Conservation (phyloP, 257 asterid genomes). For the Nicotiana obtusifolia region DNA sequence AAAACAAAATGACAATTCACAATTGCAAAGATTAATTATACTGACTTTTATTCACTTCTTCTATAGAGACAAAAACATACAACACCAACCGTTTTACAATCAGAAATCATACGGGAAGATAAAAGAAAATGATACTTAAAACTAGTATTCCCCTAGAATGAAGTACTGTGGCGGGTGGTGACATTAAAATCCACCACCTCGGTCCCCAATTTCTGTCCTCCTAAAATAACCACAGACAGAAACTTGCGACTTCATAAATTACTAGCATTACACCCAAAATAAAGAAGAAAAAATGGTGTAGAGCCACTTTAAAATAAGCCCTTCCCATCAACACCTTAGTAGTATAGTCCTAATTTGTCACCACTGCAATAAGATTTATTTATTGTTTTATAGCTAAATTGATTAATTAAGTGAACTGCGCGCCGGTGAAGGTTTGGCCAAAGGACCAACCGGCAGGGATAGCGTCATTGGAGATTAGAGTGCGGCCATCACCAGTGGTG, state of each 20-base stretch:
- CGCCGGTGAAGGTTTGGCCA: conserved; percentile 10
- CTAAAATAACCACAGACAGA: neutral
- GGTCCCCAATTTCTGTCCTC: neutral
- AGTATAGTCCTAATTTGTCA: neutral
- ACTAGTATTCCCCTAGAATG: neutral
- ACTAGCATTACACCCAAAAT: neutral
- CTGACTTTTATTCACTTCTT: neutral
- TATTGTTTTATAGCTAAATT: neutral
- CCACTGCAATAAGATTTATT: neutral
- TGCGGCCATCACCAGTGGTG: conserved; percentile 15
- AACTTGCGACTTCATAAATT: neutral
- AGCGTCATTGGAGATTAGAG: neutral
- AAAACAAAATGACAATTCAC: too few relatives aligned
- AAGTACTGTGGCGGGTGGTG: neutral
- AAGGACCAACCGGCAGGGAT: conserved; percentile 11
- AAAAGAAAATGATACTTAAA: neutral
- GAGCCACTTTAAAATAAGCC: conserved; percentile 16
- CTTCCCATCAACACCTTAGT: neutral
- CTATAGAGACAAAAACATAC: neutral
- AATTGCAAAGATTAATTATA: too few relatives aligned
- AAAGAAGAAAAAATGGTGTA: neutral
- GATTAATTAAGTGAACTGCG: conserved; percentile 4
- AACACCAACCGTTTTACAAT: neutral
- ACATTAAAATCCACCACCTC: conserved; percentile 5
- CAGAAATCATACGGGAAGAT: neutral